Base-by-base conservation (phyloP, 1,284 basidiomycete species). In the Blastosporella zonata region DNA sequence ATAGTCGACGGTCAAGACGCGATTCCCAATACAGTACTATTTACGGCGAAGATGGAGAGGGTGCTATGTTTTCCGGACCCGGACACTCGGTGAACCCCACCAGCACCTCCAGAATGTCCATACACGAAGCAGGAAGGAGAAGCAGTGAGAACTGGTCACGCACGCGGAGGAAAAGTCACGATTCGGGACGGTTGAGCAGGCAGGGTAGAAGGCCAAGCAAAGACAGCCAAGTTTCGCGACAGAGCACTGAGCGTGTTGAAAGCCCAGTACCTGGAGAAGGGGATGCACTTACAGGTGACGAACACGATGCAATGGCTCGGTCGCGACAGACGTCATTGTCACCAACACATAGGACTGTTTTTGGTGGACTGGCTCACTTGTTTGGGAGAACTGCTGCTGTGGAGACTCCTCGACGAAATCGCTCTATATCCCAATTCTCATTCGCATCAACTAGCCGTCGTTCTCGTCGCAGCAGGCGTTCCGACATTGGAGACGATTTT, bases 11-110 rank as follows among this genome's bases (percentile, higher is more conserved):
- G 34, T 65, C 77, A 21, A 74, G 85, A 34, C 76, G 81, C n/a
- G 81, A 87, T 58, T 89, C 88, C 3, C 79, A 82, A 45, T 73
- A 78, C 57, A 79, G 77, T 58, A 66, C 65, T 21, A 68, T 73
- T 29, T 81, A 84, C 50, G 81, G 75, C 21, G 79, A 77, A 46
- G 70, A 74, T 47, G 77, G 72, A 44, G 77, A 76, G 46, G 81
- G 82, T 27, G 70, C 82, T 17, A 81, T 89, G 72, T 91, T 90
- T 60, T 83, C 85, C 58, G 88, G 89, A 0, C 88, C 89, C 1
- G 80, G 81, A 1, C 82, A 87, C 60, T 69, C 70, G 27, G 79
- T 77, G 22, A 81, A 87, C 53, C 88, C 88, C 0, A 87, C 82
- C 62, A 87, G 87, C 58, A 77, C 83, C 7, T 88, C 88, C 6